A percentile compares a stretch with the other conserved stretches of the same genome.
These are phyloP conservation scores for Liquidambar formosana DNA, from an alignment of 164 flowering plant species.

Conservation along the genomic window DNA sequence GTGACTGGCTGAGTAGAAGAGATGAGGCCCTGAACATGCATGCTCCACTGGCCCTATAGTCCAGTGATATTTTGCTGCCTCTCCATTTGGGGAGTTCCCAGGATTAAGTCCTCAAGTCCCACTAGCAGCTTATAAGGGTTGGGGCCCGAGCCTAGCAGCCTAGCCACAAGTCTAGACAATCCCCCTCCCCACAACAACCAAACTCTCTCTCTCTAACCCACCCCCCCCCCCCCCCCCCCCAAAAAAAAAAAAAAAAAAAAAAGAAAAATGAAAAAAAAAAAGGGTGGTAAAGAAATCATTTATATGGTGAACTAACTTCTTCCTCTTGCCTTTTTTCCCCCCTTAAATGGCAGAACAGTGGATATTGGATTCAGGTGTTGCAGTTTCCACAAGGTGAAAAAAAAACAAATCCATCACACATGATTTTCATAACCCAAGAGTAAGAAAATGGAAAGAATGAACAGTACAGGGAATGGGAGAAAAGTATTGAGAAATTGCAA, in stretches of 20 bases:
- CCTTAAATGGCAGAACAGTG: neutral
- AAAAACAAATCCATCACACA: neutral
- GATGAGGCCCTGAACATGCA: neutral
- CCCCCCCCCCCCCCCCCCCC: no score
- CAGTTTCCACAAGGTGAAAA: neutral
- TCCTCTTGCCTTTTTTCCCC: no score
- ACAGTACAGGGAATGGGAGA: constrained; percentile 5
- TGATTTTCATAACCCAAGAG: neutral
- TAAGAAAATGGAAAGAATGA: neutral
- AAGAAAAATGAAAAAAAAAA: no score
- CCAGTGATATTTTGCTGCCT: neutral
- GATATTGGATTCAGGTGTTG: neutral
- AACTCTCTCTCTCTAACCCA: no score
- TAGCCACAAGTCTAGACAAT: no score
- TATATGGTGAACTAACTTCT: neutral
- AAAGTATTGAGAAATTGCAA: neutral
- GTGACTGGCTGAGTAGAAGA: neutral
- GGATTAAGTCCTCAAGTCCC: neutral
- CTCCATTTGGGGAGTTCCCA: no score
- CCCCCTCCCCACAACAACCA: no score
- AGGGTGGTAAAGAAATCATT: neutral
- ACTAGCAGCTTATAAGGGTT: neutral
- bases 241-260: no score
- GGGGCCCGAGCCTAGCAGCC: neutral
- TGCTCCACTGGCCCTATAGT: neutral